Evolutionary conservation across 2,329 filamentous ascomycete genomes (phyloP).

Genomic region (Byssothecium circinans): DNA sequence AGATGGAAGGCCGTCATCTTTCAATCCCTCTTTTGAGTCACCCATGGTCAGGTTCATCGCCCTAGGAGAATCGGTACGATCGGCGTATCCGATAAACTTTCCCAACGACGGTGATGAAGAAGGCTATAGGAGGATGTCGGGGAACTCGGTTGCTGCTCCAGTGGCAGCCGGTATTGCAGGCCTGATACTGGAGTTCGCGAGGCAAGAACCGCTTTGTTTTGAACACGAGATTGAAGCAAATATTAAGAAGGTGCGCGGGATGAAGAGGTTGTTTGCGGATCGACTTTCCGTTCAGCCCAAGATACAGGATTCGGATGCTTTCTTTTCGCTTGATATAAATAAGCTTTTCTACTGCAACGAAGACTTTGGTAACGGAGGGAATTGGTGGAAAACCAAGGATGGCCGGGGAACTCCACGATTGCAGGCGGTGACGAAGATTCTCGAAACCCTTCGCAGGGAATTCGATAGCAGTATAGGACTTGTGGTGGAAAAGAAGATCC

Average conservation of each 20-base stretch:
- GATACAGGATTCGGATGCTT: background rate
- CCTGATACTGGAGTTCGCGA: constrained; percentile 13
- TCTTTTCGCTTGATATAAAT: background rate
- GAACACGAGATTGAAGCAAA: background rate
- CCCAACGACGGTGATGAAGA: background rate
- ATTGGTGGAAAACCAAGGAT: background rate
- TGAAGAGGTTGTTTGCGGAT: background rate
- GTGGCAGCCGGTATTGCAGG: constrained; percentile 16
- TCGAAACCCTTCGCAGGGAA: background rate
- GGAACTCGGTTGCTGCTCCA: constrained; percentile 14
- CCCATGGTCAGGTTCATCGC: constrained; percentile 7
- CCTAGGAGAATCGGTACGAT: constrained; percentile 3
- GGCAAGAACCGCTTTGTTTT: constrained; percentile 8
- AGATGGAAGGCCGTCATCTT: constrained; percentile 3
- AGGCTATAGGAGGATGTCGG: constrained; percentile 3
- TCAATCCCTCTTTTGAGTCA: constrained; percentile 5
- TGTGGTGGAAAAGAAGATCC: background rate
- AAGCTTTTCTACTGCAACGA: background rate
- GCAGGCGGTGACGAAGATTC: background rate
- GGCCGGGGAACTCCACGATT: background rate
- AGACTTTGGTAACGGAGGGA: background rate
- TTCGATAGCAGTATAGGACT: background rate
- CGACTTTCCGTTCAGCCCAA: background rate
- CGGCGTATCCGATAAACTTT: constrained; percentile 1
- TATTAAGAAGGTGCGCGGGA: constrained; percentile 1